A percentile compares a stretch with the other conserved stretches of the same genome.
phyloP scores from a whole-genome alignment of 176 grass and related monocot genomes.

The Hordeum marinum region DNA sequence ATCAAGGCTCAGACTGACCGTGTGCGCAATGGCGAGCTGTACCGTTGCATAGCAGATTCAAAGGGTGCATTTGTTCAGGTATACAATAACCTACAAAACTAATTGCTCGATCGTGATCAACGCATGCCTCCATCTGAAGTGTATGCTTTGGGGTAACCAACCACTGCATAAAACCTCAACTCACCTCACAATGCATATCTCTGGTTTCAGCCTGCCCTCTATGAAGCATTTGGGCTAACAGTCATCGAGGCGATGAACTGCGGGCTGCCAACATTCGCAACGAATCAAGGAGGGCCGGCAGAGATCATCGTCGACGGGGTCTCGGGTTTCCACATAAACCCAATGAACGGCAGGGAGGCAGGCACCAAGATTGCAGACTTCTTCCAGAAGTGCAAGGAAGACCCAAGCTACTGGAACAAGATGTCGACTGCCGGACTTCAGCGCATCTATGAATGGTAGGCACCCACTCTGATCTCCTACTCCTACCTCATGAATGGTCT shows the following conservation, averaged over 20 bases:
- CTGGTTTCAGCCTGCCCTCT: constrained; percentile 76
- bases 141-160: neutral
- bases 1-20: constrained; percentile 84
- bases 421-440: constrained; percentile 78
- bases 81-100: neutral
- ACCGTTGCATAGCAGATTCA: constrained; percentile 87
- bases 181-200: neutral
- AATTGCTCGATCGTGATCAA: neutral
- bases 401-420: constrained; percentile 85
- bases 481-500: neutral
- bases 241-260: constrained; percentile 99
- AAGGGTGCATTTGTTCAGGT: constrained; percentile 98
- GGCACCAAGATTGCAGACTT: constrained; percentile 83
- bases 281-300: constrained; percentile 84
- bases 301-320: constrained; percentile 92
- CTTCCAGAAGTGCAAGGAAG: constrained; percentile 80
- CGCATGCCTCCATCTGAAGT: neutral
- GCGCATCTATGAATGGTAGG: constrained; percentile 91
- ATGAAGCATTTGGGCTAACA: constrained; percentile 95
- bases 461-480: neutral
- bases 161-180: neutral
- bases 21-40: constrained; percentile 80
- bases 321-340: constrained; percentile 93
- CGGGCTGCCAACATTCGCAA: constrained; percentile 81
- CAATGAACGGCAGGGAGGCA: constrained; percentile 62